These are phyloP conservation scores for Populus davidiana DNA, from an alignment of 345 rosid genomes.

Conservation along the genomic window DNA sequence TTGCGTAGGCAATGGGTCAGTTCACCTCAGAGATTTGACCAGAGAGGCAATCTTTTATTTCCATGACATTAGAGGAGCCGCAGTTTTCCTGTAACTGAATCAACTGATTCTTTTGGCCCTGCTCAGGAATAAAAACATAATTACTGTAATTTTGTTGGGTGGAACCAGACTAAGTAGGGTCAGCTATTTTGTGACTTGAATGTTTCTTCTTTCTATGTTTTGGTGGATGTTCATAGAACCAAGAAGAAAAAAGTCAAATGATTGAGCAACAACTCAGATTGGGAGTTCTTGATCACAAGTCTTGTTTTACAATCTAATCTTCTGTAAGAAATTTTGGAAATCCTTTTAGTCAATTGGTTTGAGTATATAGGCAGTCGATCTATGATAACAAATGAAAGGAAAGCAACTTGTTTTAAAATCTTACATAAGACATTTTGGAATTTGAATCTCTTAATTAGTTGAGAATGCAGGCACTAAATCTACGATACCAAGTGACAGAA, in stretches of 20 bases:
- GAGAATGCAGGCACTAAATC: neutral
- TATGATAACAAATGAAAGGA: neutral
- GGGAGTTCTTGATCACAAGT: neutral
- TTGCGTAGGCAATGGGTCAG: neutral
- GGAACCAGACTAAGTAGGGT: neutral
- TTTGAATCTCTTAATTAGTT: neutral
- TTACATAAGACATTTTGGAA: neutral
- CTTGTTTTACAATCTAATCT: too few relatives aligned
- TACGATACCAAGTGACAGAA: neutral
- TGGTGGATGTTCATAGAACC: neutral
- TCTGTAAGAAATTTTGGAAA: neutral
- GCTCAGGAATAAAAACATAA: constrained; percentile 19
- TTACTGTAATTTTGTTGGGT: neutral
- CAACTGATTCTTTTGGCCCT: constrained; percentile 68
- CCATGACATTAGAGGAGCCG: constrained; percentile 50
- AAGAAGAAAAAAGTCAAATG: neutral
- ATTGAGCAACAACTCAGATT: neutral
- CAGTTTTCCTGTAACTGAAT: constrained; percentile 68
- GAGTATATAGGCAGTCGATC: neutral
- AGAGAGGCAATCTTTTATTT: neutral
- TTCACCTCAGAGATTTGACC: neutral
- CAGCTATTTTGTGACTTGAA: neutral
- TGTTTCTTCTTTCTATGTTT: neutral
- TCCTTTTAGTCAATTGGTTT: neutral
- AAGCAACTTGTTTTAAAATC: neutral